Percentiles rank a stretch among this genome's conserved stretches.
Conservation (phyloP, 2,329 filamentous ascomycete genomes). For the Penicillium griseofulvum region DNA sequence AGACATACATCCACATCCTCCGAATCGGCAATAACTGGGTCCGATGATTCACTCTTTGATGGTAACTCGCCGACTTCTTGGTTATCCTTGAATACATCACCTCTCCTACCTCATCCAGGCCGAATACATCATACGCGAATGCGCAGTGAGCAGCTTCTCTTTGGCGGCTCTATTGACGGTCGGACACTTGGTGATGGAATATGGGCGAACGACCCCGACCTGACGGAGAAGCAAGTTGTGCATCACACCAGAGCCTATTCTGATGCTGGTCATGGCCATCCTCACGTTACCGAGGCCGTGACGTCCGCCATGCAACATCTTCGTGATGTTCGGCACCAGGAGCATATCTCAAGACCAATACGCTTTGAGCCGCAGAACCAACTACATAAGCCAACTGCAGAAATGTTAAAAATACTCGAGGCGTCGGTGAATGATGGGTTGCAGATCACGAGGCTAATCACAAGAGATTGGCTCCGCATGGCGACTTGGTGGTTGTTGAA, state of each 20-base stretch:
- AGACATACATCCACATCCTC: conserved; percentile 19
- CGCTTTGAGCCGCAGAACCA: conserved; percentile 28
- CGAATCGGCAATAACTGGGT: conserved; percentile 18
- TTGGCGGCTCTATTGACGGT: conserved; percentile 6
- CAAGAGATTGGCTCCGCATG: conserved; percentile 31
- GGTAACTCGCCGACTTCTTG: conserved; percentile 8
- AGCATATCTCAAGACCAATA: conserved; percentile 26
- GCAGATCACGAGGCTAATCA: conserved; percentile 22
- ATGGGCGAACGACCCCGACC: conserved; percentile 6
- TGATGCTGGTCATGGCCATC: not conserved
- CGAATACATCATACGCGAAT: not conserved
- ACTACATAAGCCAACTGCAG: conserved; percentile 24
- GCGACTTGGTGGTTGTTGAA: conserved; percentile 34
- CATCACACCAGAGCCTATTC: conserved; percentile 1
- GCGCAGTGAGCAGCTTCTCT: conserved; percentile 1
- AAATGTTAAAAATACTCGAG: conserved; percentile 20
- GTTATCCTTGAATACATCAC: conserved; percentile 5
- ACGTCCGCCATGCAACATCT: conserved; percentile 28
- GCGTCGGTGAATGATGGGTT: conserved; percentile 20
- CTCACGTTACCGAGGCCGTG: conserved; percentile 20
- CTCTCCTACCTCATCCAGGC: not conserved
- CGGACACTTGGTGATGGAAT: conserved; percentile 3
- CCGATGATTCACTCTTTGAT: conserved; percentile 15
- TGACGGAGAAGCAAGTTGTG: conserved; percentile 7
- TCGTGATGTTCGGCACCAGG: conserved; percentile 23